These are phyloP conservation scores for Diversispora epigaea DNA, from an alignment of 192 early-diverging fungal species.

Conservation along the genomic window DNA sequence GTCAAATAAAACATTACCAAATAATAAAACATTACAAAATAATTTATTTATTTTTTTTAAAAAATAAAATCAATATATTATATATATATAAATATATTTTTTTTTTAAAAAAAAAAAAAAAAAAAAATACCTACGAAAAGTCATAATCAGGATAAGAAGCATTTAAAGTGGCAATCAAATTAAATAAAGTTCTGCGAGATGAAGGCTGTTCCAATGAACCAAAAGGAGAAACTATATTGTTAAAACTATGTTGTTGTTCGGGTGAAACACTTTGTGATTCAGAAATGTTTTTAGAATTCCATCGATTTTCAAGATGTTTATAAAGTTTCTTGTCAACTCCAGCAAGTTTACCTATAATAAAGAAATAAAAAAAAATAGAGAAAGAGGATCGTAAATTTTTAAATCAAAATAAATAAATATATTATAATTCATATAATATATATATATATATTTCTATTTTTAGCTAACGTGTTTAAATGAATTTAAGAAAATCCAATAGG, in stretches of 20 bases:
- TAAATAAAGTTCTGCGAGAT: slow-evolving; percentile 87
- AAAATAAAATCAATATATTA: background rate
- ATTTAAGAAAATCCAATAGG: too few species aligned
- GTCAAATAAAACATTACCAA: too few species aligned
- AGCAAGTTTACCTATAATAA: slow-evolving; percentile 81
- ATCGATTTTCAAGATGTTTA: slow-evolving; percentile 83
- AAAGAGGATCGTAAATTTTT: background rate
- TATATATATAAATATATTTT: background rate
- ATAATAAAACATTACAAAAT: too few species aligned
- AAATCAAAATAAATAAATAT: background rate
- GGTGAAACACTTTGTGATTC: slow-evolving; percentile 64
- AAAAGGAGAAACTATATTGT: slow-evolving; percentile 77
- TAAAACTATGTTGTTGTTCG: slow-evolving; percentile 63
- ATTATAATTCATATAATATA: too few species aligned
- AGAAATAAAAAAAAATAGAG: background rate
- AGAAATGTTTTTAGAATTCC: slow-evolving; percentile 58
- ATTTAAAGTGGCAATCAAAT: slow-evolving; percentile 93
- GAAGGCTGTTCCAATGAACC: slow-evolving; percentile 85
- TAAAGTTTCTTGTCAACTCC: slow-evolving; percentile 91
- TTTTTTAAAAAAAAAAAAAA: background rate
- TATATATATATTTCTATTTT: too few species aligned
- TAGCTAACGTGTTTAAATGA: too few species aligned
- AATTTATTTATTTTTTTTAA: too few species aligned
- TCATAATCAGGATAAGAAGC: slow-evolving; percentile 97
- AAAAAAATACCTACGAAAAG: slow-evolving; percentile 68